Evolutionary conservation across 371 early-diverging fungal species (phyloP).

Genomic region (Mortierella sp.): DNA sequence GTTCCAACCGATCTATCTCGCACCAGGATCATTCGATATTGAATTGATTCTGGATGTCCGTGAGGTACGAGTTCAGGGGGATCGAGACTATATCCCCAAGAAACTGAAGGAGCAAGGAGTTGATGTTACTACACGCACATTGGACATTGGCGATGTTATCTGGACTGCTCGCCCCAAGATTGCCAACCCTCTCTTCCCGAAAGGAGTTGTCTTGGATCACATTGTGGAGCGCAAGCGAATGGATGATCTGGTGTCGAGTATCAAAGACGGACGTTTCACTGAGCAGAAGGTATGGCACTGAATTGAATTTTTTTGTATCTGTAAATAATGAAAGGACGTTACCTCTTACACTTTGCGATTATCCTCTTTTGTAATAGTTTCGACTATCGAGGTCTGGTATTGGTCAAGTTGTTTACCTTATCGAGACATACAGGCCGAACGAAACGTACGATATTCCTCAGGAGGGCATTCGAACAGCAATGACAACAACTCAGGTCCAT

Average conservation of each 20-base stretch:
- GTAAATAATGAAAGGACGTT: not conserved
- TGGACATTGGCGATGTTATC: slow-evolving; percentile 90
- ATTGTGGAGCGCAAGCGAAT: slow-evolving; percentile 95
- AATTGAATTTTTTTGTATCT: not conserved
- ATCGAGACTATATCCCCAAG: slow-evolving; percentile 81
- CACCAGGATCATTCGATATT: slow-evolving; percentile 79
- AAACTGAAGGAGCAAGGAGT: slow-evolving; percentile 74
- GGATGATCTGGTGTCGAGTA: slow-evolving; percentile 93
- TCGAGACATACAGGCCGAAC: slow-evolving; percentile 81
- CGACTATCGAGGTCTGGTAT: slow-evolving; percentile 81
- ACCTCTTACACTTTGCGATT: not conserved
- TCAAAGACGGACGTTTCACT: slow-evolving; percentile 94
- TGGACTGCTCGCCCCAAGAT: slow-evolving; percentile 85
- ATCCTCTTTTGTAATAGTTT: slow-evolving; percentile 59
- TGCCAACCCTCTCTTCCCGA: slow-evolving; percentile 31
- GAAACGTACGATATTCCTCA: slow-evolving; percentile 67
- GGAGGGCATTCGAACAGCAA: slow-evolving; percentile 75
- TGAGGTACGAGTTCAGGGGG: slow-evolving; percentile 78
- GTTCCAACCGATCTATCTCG: slow-evolving; percentile 42
- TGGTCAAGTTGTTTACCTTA: slow-evolving; percentile 83
- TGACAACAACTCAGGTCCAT: slow-evolving; percentile 77
- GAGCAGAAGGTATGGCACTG: slow-evolving; percentile 89
- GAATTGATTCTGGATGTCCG: slow-evolving; percentile 86
- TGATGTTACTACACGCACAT: slow-evolving; percentile 66
- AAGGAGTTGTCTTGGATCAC: slow-evolving; percentile 88